These are phyloP conservation scores for Pholiota adiposa DNA, from an alignment of 1,284 basidiomycete species.

Conservation along the genomic window DNA sequence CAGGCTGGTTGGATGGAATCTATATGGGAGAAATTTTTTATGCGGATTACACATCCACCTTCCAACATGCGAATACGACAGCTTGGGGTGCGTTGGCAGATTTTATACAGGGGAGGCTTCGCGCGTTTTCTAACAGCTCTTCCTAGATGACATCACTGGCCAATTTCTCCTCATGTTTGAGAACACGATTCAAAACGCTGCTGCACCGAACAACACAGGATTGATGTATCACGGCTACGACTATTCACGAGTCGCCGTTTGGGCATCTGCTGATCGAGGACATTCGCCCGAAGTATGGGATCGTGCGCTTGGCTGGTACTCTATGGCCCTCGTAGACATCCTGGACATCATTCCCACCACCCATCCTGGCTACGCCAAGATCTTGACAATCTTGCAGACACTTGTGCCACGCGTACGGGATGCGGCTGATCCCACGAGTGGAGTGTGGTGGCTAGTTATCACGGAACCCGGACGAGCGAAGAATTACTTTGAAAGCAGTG, in stretches of 20 bases:
- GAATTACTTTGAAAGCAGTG: conserved; percentile 57
- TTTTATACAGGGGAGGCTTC: neutral
- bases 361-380: conserved; percentile 32
- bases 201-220: conserved; percentile 41
- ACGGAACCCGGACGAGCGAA: conserved; percentile 47
- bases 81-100: conserved; percentile 45
- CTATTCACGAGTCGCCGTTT: conserved; percentile 42
- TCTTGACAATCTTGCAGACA: conserved; percentile 37
- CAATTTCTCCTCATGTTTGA: conserved; percentile 50
- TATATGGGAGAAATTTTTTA: conserved; percentile 55
- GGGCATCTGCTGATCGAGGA: conserved; percentile 50
- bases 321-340: conserved; percentile 53
- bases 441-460: conserved; percentile 57
- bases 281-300: conserved; percentile 54
- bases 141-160: conserved; percentile 42
- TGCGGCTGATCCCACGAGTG: conserved; percentile 43
- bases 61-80: conserved; percentile 41
- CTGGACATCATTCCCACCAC: conserved; percentile 42
- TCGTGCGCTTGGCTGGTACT: conserved; percentile 53
- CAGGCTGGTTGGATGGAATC: conserved; percentile 52
- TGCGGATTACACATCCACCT: conserved; percentile 41
- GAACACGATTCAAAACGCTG: conserved; percentile 44
- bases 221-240: conserved; percentile 57
- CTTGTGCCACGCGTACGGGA: conserved; percentile 41
- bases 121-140: conserved; percentile 2